Evolutionary conservation across 2,329 filamentous ascomycete genomes (phyloP).

Genomic region (Phialophora macrospora): DNA sequence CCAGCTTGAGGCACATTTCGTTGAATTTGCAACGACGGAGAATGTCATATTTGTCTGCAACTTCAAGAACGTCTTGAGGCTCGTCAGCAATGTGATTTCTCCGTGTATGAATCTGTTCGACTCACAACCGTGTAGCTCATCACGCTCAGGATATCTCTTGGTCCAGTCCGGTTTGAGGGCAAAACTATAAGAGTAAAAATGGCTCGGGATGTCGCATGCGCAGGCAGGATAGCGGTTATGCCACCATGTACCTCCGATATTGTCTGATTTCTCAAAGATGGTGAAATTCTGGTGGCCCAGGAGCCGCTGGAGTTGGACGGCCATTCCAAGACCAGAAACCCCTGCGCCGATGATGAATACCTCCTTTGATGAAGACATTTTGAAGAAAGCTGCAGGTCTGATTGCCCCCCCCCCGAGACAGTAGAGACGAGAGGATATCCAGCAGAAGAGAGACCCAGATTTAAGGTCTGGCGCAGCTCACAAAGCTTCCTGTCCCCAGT

Average conservation of each 20-base stretch:
- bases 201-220: constrained; percentile 17
- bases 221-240: constrained; percentile 5
- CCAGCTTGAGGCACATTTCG: no score
- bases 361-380: background rate
- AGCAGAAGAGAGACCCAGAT: no score
- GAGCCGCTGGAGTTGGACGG: background rate
- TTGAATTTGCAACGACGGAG: no score
- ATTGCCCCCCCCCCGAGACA: no score
- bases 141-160: constrained; percentile 6
- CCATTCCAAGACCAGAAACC: background rate
- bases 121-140: background rate
- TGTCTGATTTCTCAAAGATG: background rate
- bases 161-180: constrained; percentile 38
- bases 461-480: no score
- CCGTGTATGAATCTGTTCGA: background rate
- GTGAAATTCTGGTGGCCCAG: background rate
- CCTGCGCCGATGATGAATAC: background rate
- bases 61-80: background rate
- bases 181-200: constrained; percentile 37
- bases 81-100: background rate
- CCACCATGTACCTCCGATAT: background rate
- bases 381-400: background rate
- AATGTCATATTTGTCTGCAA: no score
- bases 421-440: no score
- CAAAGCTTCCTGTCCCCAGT: no score